Percentiles rank a stretch among this genome's conserved stretches.
phyloP scores from a whole-genome alignment of 352 stramenopile genomes.

The Elongisporangium prolatum region DNA sequence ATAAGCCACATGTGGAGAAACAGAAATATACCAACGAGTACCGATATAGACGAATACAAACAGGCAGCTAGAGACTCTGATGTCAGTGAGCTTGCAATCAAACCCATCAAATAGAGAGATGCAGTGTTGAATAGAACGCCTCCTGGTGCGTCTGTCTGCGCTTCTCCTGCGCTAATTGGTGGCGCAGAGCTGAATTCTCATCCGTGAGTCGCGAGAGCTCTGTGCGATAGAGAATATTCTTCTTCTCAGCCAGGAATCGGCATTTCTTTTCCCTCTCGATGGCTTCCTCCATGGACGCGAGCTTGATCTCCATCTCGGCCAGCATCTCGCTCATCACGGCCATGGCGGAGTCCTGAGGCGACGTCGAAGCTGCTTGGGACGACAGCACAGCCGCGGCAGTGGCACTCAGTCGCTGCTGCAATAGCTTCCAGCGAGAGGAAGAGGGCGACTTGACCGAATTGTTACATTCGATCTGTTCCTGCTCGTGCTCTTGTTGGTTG shows the following conservation, averaged over 20 bases:
- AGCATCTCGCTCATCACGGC: conserved; percentile 10
- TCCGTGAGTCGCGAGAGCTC: conserved; percentile 50
- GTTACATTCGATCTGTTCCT: conserved; percentile 6
- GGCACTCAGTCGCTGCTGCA: conserved; percentile 26
- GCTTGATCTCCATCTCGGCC: conserved; percentile 24
- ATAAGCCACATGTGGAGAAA: not conserved
- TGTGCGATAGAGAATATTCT: conserved; percentile 75
- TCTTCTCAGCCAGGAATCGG: conserved; percentile 62
- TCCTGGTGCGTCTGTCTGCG: conserved; percentile 14
- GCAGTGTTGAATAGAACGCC: conserved; percentile 24
- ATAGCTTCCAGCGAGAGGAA: conserved; percentile 24
- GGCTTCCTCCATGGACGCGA: conserved; percentile 25
- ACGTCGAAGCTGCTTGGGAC: conserved; percentile 2
- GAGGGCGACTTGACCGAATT: conserved; percentile 7
- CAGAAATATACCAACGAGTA: not conserved
- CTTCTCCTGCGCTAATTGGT: conserved; percentile 22
- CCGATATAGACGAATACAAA: not conserved
- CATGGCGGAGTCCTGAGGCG: conserved; percentile 1
- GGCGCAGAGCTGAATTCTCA: conserved; percentile 47
- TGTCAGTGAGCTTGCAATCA: not conserved
- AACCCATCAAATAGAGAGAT: conserved; percentile 32
- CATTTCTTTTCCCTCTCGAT: conserved; percentile 66
- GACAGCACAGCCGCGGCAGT: conserved; percentile 11
- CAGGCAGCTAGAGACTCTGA: no score
- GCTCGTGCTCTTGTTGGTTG: conserved; percentile 3